Evolutionary conservation across 805 yeast genomes (phyloP).

Genomic region (Barnettozyma californica): DNA sequence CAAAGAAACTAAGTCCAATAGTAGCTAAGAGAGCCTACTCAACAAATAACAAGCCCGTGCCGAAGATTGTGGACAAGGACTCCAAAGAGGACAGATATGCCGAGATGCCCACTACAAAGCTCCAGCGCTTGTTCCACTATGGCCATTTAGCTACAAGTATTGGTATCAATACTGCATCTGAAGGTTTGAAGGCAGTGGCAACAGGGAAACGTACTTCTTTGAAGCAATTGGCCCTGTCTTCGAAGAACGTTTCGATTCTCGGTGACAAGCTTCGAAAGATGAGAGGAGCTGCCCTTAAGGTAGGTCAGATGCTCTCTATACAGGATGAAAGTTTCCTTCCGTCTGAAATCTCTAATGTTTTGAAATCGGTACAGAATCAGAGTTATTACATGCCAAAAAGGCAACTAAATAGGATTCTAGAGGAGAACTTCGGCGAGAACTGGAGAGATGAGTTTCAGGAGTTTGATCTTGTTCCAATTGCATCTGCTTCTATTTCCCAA

Average conservation of each 20-base stretch:
- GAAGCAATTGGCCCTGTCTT: conserved; percentile 62
- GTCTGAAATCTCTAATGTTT: conserved; percentile 71
- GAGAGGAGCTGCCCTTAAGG: conserved; percentile 98
- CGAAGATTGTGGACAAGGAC: conserved; percentile 10
- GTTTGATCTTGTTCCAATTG: conserved; percentile 86
- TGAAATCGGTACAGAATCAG: conserved; percentile 82
- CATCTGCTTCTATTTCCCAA: conserved; percentile 97
- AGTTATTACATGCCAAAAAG: conserved; percentile 96
- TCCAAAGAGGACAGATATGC: conserved; percentile 48
- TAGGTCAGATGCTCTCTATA: conserved; percentile 95
- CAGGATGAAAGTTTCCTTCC: conserved; percentile 88
- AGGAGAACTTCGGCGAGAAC: conserved; percentile 63
- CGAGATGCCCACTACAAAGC: conserved; percentile 79
- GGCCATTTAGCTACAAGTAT: conserved; percentile 90
- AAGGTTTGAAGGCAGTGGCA: conserved; percentile 66
- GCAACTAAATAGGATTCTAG: conserved; percentile 75
- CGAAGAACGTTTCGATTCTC: conserved; percentile 80
- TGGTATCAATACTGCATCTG: conserved; percentile 77
- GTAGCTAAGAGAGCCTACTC: conserved; percentile 12
- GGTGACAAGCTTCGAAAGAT: conserved; percentile 84
- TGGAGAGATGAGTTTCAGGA: conserved; percentile 73
- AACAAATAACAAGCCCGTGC: conserved; percentile 7
- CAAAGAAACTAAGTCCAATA: conserved; percentile 2
- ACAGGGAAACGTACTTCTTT: conserved; percentile 45
- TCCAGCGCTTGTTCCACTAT: conserved; percentile 89